phyloP scores from a whole-genome alignment of 1,139 yeast species.

The Lodderomyces metapsilosis region DNA sequence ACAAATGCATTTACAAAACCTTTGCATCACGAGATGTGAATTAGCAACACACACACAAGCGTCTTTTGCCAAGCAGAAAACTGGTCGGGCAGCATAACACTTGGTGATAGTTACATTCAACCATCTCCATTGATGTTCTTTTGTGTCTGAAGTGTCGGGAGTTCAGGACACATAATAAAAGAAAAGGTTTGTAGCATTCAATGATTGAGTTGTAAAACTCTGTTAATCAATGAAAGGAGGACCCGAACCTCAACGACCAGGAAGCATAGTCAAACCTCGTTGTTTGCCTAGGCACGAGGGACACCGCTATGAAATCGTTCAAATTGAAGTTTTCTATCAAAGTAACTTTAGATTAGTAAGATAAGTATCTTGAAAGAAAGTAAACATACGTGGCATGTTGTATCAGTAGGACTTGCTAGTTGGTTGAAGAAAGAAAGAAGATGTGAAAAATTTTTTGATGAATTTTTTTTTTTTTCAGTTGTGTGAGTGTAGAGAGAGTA shows the following conservation, averaged over 20 bases:
- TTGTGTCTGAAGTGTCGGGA: constrained; percentile 86
- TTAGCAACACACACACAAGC: background rate
- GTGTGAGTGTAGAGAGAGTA: background rate
- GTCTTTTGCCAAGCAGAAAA: too few relatives aligned
- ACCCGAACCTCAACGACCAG: constrained; percentile 63
- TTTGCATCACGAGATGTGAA: background rate
- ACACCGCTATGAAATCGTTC: constrained; percentile 16
- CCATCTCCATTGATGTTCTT: constrained; percentile 5
- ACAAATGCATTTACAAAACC: constrained; percentile 6
- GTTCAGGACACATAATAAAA: constrained; percentile 53
- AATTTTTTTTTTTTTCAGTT: background rate
- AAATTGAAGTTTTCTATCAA: constrained; percentile 9
- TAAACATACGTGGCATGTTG: constrained; percentile 58
- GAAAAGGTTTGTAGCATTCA: constrained; percentile 22
- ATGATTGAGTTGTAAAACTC: constrained; percentile 15
- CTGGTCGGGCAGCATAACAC: background rate
- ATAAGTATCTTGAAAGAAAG: background rate
- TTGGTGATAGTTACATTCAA: background rate
- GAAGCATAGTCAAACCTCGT: constrained; percentile 10
- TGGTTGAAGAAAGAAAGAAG: constrained; percentile 8
- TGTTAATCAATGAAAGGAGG: constrained; percentile 46
- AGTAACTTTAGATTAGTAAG: constrained; percentile 9
- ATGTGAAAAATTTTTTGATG: constrained; percentile 6
- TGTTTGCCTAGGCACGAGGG: too few relatives aligned
- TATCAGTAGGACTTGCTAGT: constrained; percentile 10